Evolutionary conservation across 164 flowering plant species (phyloP).

Genomic region (Santalum album): DNA sequence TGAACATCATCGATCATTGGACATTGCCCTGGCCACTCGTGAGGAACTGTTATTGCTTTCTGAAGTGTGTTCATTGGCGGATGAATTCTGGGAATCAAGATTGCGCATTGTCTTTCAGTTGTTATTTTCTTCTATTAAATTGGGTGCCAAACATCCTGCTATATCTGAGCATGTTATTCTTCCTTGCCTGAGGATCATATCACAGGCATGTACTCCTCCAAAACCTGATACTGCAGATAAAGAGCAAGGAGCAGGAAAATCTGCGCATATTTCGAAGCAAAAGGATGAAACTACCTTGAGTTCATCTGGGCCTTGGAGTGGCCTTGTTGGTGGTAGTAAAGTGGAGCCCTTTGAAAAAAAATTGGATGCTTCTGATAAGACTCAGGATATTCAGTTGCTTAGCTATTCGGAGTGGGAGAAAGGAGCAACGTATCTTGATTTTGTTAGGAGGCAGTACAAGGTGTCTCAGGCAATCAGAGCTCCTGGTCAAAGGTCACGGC

Average conservation of each 20-base stretch:
- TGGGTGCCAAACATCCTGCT: conserved; percentile 95
- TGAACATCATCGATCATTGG: conserved; percentile 98
- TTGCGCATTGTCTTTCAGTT: conserved; percentile 88
- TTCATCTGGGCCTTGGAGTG: conserved; percentile 32
- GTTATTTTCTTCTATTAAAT: conserved; percentile 79
- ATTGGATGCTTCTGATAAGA: conserved; percentile 62
- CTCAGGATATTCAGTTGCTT: conserved; percentile 75
- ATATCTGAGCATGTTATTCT: conserved; percentile 94
- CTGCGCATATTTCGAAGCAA: conserved; percentile 24
- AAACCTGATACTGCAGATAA: conserved; percentile 72
- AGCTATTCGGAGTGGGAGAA: conserved; percentile 98
- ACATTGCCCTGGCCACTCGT: conserved; percentile 79
- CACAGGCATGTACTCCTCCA: conserved; percentile 97
- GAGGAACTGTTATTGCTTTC: conserved; percentile 93
- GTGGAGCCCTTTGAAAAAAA: conserved; percentile 52
- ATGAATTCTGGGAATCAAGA: conserved; percentile 98
- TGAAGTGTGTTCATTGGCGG: conserved; percentile 83
- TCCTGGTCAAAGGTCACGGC: conserved; percentile 51
- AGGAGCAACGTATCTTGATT: conserved; percentile 96
- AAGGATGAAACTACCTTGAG: conserved; percentile 48
- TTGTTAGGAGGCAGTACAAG: conserved; percentile 93
- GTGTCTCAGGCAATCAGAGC: conserved; percentile 65
- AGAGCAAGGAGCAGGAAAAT: conserved; percentile 54
- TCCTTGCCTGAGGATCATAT: conserved; percentile 85
- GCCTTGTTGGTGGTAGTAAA: conserved; percentile 34